Base-by-base conservation (phyloP, 192 early-diverging fungal genomes). In the Linnemannia zychae region DNA sequence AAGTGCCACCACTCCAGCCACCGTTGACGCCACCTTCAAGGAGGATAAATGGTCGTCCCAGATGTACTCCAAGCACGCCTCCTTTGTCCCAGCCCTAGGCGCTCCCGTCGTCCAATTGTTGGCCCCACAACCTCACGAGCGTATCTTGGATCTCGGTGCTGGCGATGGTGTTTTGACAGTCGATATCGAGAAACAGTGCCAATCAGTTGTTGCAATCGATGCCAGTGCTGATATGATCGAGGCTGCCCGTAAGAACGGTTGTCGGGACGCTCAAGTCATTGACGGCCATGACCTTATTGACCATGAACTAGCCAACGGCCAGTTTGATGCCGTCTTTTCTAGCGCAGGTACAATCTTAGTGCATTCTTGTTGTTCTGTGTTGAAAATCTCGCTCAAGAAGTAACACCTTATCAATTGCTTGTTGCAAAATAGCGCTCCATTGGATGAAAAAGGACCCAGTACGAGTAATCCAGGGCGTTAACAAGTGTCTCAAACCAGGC, bases 311-410 rank as follows among this genome's bases (percentile, higher is more conserved):
- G 73, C 84, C 24, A 76, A 87, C 57, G 88, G 80, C 13, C 79
- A 80, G 18, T 94, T 95, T 86, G 94, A 95, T 78, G 90, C 90
- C 0, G 92, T 95, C 0, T 94, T 95, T 80, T 92, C 92, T 2
- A 94, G 90, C 76, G 94, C 94, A 31, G 92, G 92, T 93, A 77
- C 7, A 22, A 47, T 4, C 28, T 46, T 22, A n/a, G n/a, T 20
- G 5, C 4, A 36, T 50, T 3, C 17, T 48, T 11, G 4, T 74
- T n/a, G 12, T 16, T 44, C 31, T 78, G 4, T 20, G 0, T 22
- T 18, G 36, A 17, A 38, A 33, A 34, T 69, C 15, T 36, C 16
- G 20, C 52, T 63, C 33, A 63, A 44, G 9, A 44, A 44, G 9
- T 15, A 11, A 49, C 48, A 5, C 48, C 13, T 49, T 49, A n/a